Evolutionary conservation across 768 basidiomycete species (phyloP).

Genomic region (Phanerochaete carnosa): DNA sequence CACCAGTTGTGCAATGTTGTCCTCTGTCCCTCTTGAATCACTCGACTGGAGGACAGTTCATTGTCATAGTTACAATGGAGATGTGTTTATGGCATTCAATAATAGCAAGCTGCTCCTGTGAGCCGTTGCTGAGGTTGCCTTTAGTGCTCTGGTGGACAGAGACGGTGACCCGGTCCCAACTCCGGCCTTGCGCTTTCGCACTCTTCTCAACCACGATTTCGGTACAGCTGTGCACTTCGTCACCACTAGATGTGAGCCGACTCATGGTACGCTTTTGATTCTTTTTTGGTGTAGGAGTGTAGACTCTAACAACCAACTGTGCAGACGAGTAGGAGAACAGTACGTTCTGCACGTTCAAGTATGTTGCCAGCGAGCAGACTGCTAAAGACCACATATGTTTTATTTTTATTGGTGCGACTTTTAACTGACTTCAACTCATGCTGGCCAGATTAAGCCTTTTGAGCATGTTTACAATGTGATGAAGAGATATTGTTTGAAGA

Average conservation of each 20-base stretch:
- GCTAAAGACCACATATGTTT: neutral
- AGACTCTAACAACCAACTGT: neutral
- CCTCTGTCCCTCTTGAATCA: too few relatives aligned
- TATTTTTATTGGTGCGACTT: neutral
- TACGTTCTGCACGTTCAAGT: neutral
- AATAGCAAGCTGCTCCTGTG: neutral
- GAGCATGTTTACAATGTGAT: neutral
- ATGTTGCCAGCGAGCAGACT: neutral
- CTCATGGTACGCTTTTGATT: neutral
- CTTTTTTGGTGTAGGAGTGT: neutral
- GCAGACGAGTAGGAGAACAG: neutral
- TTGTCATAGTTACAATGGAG: too few relatives aligned
- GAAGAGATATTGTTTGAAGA: neutral
- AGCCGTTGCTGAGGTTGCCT: neutral
- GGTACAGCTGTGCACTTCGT: neutral
- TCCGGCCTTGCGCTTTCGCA: neutral
- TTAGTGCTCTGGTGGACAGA: neutral
- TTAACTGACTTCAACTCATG: too few relatives aligned
- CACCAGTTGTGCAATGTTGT: too few relatives aligned
- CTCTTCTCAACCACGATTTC: neutral
- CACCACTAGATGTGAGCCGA: neutral
- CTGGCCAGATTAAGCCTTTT: neutral
- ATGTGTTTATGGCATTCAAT: too few relatives aligned
- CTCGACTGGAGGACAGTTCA: too few relatives aligned
- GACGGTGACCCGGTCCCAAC: neutral